A percentile compares a stretch with the other conserved stretches of the same genome.
These are phyloP conservation scores for Aechmea fasciata DNA, from an alignment of 176 grass and related monocot species.

Conservation along the genomic window DNA sequence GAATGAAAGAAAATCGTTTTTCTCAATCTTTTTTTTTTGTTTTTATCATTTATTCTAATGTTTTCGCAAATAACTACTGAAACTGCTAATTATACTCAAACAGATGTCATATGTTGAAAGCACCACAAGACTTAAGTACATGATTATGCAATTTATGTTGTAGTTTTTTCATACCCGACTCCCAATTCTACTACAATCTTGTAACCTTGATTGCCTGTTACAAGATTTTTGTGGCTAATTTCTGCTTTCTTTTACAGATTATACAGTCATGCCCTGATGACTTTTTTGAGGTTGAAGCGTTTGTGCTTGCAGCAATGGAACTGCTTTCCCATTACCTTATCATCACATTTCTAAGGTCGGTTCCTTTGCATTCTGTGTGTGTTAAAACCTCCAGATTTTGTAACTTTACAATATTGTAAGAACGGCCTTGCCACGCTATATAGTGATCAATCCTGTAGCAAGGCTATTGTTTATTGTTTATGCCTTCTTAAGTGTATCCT, in stretches of 20 bases:
- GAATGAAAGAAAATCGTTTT: too few species aligned
- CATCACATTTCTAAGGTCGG: constrained; percentile 58
- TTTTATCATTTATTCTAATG: too few species aligned
- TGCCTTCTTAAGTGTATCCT: constrained; percentile 5
- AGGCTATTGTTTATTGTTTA: constrained; percentile 16
- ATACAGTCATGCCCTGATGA: constrained; percentile 63
- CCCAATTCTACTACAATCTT: too few species aligned
- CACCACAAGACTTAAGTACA: too few species aligned
- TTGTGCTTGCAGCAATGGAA: constrained; percentile 50
- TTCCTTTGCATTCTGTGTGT: background rate
- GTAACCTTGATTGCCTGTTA: constrained; percentile 7
- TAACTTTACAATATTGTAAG: background rate
- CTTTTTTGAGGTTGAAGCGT: constrained; percentile 66
- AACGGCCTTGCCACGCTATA: background rate
- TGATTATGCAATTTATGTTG: too few species aligned
- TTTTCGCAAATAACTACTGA: too few species aligned
- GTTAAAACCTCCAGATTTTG: constrained; percentile 11
- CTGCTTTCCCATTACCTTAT: constrained; percentile 51
- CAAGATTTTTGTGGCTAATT: constrained; percentile 13
- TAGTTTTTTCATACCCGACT: background rate
- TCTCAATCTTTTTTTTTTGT: too few species aligned
- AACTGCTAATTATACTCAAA: too few species aligned
- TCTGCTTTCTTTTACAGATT: constrained; percentile 44
- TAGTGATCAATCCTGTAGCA: constrained; percentile 1
- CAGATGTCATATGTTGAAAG: too few species aligned